A percentile compares a stretch with the other conserved stretches of the same genome.
These are phyloP conservation scores for Oenanthe sinensis DNA, from an alignment of 129 eudicot genomes.

Conservation along the genomic window DNA sequence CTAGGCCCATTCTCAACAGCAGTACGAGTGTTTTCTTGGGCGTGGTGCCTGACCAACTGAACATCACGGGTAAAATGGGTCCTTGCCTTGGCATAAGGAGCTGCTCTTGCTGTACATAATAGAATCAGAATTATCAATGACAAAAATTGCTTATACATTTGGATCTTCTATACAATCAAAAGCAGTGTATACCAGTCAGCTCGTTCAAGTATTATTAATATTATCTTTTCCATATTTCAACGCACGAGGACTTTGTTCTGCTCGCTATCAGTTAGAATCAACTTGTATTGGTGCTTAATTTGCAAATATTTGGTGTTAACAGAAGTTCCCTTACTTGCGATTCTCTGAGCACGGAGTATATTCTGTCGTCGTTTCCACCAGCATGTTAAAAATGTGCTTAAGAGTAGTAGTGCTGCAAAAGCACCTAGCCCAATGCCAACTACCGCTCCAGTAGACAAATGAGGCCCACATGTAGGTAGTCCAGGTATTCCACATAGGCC, in stretches of 20 bases:
- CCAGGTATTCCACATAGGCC: slow-evolving; percentile 97
- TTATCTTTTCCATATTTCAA: not conserved
- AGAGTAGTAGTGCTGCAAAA: slow-evolving; percentile 37
- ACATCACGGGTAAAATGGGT: slow-evolving; percentile 74
- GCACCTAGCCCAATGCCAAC: slow-evolving; percentile 65
- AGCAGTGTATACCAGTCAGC: not conserved
- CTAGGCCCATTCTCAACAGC: slow-evolving; percentile 94
- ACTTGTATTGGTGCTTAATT: not conserved
- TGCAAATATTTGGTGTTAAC: not conserved
- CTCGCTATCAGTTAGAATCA: not conserved
- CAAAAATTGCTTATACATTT: not conserved
- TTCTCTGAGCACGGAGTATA: slow-evolving; percentile 77
- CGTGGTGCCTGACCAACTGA: slow-evolving; percentile 60
- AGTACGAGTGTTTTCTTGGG: slow-evolving; percentile 58
- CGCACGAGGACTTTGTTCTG: not conserved
- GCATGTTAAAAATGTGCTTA: slow-evolving; percentile 55
- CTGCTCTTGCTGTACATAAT: slow-evolving; percentile 62
- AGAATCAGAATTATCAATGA: not conserved
- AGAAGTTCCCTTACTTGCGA: slow-evolving; percentile 50
- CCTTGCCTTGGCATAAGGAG: slow-evolving; percentile 87
- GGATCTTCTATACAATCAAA: not conserved
- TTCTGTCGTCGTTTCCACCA: slow-evolving; percentile 99
- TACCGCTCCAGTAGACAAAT: slow-evolving; percentile 75
- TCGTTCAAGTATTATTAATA: not conserved
- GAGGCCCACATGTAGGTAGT: slow-evolving; percentile 66